Evolutionary conservation across 805 yeast genomes (phyloP).

Genomic region (Candida dajiaensis): DNA sequence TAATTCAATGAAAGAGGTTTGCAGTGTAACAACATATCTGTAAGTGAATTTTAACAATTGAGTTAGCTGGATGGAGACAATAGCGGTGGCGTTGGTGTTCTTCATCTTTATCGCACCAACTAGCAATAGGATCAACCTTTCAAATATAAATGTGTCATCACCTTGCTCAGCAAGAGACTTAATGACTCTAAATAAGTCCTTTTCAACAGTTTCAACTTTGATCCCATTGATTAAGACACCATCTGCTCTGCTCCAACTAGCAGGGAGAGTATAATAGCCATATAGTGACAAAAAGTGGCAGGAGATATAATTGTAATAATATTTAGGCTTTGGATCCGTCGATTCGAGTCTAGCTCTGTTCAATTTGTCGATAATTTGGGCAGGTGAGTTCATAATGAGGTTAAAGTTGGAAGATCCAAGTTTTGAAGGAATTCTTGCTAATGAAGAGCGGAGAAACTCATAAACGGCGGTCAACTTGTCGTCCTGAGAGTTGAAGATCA

Average conservation of each 20-base stretch:
- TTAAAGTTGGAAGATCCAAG: constrained; percentile 34
- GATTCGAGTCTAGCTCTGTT: constrained; percentile 20
- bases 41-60: constrained; percentile 35
- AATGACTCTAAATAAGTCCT: constrained; percentile 26
- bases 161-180: constrained; percentile 12
- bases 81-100: constrained; percentile 4
- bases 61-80: constrained; percentile 4
- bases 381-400: constrained; percentile 27
- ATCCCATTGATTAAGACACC: constrained; percentile 26
- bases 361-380: constrained; percentile 23
- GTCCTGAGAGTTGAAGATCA: constrained; percentile 38
- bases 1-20: constrained; percentile 26
- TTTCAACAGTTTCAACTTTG: constrained; percentile 24
- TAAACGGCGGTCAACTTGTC: constrained; percentile 26
- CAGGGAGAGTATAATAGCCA: constrained; percentile 39
- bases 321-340: constrained; percentile 3
- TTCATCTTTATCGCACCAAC: constrained; percentile 32
- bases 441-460: constrained; percentile 41
- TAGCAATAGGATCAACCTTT: constrained; percentile 31
- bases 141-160: constrained; percentile 12
- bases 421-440: constrained; percentile 34
- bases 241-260: constrained; percentile 28
- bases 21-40: constrained; percentile 32
- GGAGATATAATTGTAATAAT: constrained; percentile 13
- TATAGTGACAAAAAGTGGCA: constrained; percentile 30